Evolutionary conservation across 768 basidiomycete genomes (phyloP), one percentile per base, ranked within the genome.

Genomic region (Candolleomyces eurysporus): DNA sequence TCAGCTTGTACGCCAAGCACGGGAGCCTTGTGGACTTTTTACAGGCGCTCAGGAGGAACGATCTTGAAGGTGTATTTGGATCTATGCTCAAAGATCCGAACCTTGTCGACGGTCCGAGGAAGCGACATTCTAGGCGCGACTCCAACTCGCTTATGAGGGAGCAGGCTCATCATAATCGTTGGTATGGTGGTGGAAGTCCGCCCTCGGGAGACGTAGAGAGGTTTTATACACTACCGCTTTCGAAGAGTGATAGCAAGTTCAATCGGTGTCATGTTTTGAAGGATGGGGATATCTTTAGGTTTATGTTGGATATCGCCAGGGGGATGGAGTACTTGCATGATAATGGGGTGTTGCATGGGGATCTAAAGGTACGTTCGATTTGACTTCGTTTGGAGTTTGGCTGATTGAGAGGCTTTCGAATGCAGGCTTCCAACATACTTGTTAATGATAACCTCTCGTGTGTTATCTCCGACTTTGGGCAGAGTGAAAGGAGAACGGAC

Each of bases 251-350:
- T 17, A 57, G 54, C 55, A 61, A 61, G 48, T 61, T 61, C 54
- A 61, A 61, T 43, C 60, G 55, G 9, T 61, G 54, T 46, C 60
- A 61, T 61, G 55, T 61, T 36, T 22, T 61, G 48, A 57, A 56
- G 48, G 71, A 79, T 31, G 75, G 77, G 52, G 83, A 89, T 62
- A 69, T 84, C 50, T 75, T 86, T 65, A 78, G 81, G 63, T 86
- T 85, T 73, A 85, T 93, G 73, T 76, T 86, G 62, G 88, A 93
- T 74, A 86, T 94, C 63, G 86, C 91, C n/a, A 83, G 83, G 68
- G 92, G 92, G 3, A 92, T 95, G 91, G 81, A 84, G 57, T 93
- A 94, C 68, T 73, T 95, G 57, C 92, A 95, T 68, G 69, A 71
- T 2, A 72, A 83, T 60, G 87, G 82, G 0, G 83, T 94, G 13